Evolutionary conservation across 805 yeast species (phyloP).

Genomic region (Zygosaccharomyces lentus): DNA sequence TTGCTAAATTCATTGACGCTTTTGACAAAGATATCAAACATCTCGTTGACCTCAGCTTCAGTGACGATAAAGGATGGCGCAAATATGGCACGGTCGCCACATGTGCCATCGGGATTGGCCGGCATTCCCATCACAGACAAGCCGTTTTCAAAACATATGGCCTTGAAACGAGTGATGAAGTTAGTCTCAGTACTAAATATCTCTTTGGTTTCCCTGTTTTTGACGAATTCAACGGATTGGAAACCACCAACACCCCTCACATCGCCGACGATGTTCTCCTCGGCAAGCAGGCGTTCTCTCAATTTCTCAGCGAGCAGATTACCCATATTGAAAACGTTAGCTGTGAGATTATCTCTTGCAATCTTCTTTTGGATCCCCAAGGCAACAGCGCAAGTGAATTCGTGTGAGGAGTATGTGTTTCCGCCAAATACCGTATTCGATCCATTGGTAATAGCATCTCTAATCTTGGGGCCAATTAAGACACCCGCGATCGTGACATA

Average conservation of each 20-base stretch:
- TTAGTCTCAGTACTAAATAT: constrained; percentile 38
- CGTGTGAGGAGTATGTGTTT: constrained; percentile 48
- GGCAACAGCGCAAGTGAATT: constrained; percentile 45
- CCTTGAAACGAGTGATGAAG: constrained; percentile 37
- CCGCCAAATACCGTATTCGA: constrained; percentile 42
- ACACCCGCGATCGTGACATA: constrained; percentile 47
- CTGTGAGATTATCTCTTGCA: constrained; percentile 33
- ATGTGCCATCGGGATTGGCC: constrained; percentile 45
- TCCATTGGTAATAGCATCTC: constrained; percentile 37
- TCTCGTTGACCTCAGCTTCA: constrained; percentile 41
- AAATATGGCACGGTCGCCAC: constrained; percentile 36
- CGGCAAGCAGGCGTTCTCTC: constrained; percentile 29
- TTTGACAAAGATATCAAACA: constrained; percentile 39
- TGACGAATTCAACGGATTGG: constrained; percentile 54
- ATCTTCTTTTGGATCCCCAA: constrained; percentile 45
- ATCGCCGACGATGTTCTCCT: constrained; percentile 47
- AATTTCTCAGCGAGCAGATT: constrained; percentile 39
- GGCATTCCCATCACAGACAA: constrained; percentile 45
- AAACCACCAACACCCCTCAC: constrained; percentile 62
- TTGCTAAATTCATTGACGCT: constrained; percentile 36
- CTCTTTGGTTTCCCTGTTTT: constrained; percentile 49
- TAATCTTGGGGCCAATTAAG: constrained; percentile 40
- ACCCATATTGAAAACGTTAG: constrained; percentile 44
- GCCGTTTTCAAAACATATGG: constrained; percentile 42
- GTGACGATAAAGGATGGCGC: constrained; percentile 46